phyloP scores from a whole-genome alignment of 1,284 basidiomycete genomes.

The Acaromyces ingoldii region DNA sequence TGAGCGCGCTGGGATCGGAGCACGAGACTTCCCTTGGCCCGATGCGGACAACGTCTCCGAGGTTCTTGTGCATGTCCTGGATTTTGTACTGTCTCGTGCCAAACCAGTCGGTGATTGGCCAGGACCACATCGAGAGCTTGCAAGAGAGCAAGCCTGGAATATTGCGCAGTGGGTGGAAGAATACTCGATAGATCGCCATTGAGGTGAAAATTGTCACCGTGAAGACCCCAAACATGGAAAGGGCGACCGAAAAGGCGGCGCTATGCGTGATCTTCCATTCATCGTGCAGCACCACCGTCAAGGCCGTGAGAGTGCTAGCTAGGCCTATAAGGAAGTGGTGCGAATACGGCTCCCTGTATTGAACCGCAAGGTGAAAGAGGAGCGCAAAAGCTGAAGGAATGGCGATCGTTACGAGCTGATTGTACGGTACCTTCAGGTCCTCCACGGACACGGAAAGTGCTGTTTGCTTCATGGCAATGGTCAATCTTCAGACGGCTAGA shows the following conservation, averaged over 20 bases:
- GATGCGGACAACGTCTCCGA: conserved; percentile 20
- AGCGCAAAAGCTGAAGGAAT: background rate
- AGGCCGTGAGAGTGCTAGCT: background rate
- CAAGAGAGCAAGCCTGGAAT: conserved; percentile 16
- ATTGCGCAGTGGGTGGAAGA: conserved; percentile 16
- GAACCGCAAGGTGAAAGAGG: background rate
- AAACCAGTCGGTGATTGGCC: conserved; percentile 12
- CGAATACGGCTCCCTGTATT: background rate
- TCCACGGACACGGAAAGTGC: no score
- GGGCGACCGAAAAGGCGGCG: background rate
- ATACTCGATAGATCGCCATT: conserved; percentile 19
- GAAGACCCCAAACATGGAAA: background rate
- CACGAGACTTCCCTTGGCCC: conserved; percentile 23
- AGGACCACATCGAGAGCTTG: conserved; percentile 16
- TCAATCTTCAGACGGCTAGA: no score
- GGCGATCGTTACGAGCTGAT: background rate
- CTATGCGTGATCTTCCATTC: background rate
- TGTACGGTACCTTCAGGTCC: no score
- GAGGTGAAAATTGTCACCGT: conserved; percentile 8
- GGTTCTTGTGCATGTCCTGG: conserved; percentile 13
- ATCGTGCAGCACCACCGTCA: background rate
- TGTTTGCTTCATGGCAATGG: no score
- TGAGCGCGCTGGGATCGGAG: conserved; percentile 13
- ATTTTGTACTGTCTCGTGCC: conserved; percentile 11
- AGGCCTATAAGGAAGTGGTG: background rate